Percentiles rank a stretch among this genome's conserved stretches.
phyloP scores from a whole-genome alignment of 768 basidiomycete genomes.

The Serendipita sp. region DNA sequence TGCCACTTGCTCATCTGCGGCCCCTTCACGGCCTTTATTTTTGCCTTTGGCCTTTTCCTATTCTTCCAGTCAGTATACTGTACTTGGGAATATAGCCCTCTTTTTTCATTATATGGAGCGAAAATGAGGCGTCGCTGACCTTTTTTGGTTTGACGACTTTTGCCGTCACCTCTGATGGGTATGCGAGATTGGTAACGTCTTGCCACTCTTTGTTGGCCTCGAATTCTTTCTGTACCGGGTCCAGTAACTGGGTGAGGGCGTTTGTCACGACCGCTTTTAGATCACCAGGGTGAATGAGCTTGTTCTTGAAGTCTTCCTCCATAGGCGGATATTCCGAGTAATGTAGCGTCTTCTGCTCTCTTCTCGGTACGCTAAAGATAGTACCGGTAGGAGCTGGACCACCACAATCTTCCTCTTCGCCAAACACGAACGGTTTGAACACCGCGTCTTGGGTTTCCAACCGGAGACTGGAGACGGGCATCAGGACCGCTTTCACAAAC shows the following conservation, averaged over 20 bases:
- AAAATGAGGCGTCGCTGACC: neutral
- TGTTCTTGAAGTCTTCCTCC: conserved; percentile 55
- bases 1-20: conserved; percentile 9
- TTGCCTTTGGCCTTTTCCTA: conserved; percentile 4
- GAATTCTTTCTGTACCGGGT: conserved; percentile 67
- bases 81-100: neutral
- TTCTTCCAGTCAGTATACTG: neutral
- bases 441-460: conserved; percentile 30
- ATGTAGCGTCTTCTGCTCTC: conserved; percentile 59
- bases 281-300: conserved; percentile 76
- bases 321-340: conserved; percentile 50
- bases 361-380: conserved; percentile 61
- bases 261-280: conserved; percentile 64
- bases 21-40: neutral
- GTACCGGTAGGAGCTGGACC: conserved; percentile 51
- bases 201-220: conserved; percentile 68
- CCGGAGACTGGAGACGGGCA: conserved; percentile 68
- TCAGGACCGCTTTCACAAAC: conserved; percentile 73
- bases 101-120: neutral
- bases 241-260: conserved; percentile 55
- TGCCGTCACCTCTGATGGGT: conserved; percentile 32
- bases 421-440: conserved; percentile 25
- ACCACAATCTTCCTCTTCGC: conserved; percentile 29
- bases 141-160: conserved; percentile 8
- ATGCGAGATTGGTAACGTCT: conserved; percentile 57